phyloP scores from a whole-genome alignment of 768 basidiomycete species.

The Lactarius quietus region DNA sequence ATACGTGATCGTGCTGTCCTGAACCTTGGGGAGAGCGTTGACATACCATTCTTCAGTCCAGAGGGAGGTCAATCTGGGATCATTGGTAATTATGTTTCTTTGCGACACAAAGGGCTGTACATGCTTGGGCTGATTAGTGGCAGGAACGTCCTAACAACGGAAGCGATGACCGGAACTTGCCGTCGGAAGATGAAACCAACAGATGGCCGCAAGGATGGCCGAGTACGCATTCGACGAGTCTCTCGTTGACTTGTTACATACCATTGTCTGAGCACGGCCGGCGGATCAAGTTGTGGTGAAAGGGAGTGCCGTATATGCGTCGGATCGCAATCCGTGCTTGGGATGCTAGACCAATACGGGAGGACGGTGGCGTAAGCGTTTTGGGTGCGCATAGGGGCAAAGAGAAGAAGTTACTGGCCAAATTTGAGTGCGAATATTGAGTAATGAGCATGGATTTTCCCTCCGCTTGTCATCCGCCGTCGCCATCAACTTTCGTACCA shows the following conservation, averaged over 20 bases:
- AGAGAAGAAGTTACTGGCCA: not conserved
- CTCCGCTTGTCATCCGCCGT: slow-evolving; percentile 4
- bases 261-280: not conserved
- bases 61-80: not conserved
- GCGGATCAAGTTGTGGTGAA: not conserved
- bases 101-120: not conserved
- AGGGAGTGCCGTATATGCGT: not conserved
- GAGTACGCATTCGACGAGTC: not conserved
- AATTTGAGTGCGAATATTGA: not conserved
- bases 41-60: not conserved
- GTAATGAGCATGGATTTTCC: not conserved
- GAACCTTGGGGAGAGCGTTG: not conserved
- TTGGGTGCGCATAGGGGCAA: no score
- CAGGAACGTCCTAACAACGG: not conserved
- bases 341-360: not conserved
- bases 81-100: not conserved
- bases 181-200: slow-evolving; percentile 4
- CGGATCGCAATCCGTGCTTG: not conserved
- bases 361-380: not conserved
- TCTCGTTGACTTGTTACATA: not conserved
- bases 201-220: no score
- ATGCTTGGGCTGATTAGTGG: not conserved
- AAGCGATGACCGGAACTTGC: not conserved
- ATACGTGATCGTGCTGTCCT: not conserved
- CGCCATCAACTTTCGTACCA: not conserved